Percentiles rank a stretch among this genome's conserved stretches.
Evolutionary conservation across 2,329 filamentous ascomycete species (phyloP).

Genomic region (Amphichorda felina): DNA sequence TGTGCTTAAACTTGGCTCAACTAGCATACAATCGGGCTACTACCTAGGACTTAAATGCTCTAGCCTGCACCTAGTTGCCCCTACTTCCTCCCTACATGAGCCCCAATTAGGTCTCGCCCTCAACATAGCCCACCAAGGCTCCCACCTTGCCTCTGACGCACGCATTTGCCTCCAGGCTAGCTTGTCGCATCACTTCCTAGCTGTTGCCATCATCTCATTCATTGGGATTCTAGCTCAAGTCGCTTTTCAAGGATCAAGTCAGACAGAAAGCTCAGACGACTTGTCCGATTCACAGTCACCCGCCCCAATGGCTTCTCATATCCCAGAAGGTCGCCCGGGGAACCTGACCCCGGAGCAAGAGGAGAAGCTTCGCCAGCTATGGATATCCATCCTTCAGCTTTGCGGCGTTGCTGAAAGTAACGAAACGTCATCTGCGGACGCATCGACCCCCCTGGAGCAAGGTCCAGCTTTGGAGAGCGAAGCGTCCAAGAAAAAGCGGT

Average conservation of each 20-base stretch:
- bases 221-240: not conserved
- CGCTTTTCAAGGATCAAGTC: not conserved
- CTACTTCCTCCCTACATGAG: no score
- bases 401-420: constrained; percentile 44
- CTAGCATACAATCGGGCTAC: no score
- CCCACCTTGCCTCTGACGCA: no score
- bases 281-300: not conserved
- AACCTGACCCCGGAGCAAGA: constrained; percentile 87
- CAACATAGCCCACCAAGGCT: no score
- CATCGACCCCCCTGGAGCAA: constrained; percentile 3
- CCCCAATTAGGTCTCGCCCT: no score
- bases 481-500: constrained; percentile 65
- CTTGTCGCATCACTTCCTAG: not conserved
- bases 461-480: constrained; percentile 25
- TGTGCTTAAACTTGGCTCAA: no score
- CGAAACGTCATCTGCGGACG: constrained; percentile 11
- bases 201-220: not conserved
- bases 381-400: constrained; percentile 64
- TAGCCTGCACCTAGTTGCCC: no score
- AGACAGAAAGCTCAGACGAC: not conserved
- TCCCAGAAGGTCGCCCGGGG: constrained; percentile 62
- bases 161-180: not conserved
- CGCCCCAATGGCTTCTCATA: constrained; percentile 25
- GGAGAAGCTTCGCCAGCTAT: constrained; percentile 77
- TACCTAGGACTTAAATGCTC: no score